A percentile compares a stretch with the other conserved stretches of the same genome.
Evolutionary conservation across 176 grass and related monocot genomes (phyloP).

Genomic region (Rhynchospora breviuscula): DNA sequence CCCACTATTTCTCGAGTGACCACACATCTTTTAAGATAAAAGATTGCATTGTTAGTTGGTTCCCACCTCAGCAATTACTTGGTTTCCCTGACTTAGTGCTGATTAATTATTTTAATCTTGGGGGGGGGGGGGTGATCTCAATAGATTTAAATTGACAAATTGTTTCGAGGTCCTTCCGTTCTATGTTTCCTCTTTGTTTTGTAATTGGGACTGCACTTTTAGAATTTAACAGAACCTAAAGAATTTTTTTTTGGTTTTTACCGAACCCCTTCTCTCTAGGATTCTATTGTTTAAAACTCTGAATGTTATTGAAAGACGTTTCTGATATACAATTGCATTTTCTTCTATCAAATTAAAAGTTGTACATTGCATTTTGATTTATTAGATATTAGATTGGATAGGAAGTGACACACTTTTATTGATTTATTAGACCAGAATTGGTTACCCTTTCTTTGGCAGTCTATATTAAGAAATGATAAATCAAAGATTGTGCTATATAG

Average conservation of each 20-base stretch:
- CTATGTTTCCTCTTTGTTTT: neutral
- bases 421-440: neutral
- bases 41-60: neutral
- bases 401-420: neutral
- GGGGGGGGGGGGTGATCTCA: neutral
- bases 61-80: neutral
- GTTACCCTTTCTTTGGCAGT: neutral
- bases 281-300: neutral
- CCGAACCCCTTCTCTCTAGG: neutral
- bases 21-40: neutral
- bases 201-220: too few relatives aligned
- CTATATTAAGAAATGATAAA: neutral
- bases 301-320: neutral
- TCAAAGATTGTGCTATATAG: neutral
- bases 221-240: neutral
- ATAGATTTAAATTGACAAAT: neutral
- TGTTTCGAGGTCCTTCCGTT: neutral
- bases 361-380: neutral
- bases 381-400: neutral
- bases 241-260: neutral
- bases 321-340: slow-evolving; percentile 9
- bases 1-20: neutral
- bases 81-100: neutral
- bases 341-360: neutral
- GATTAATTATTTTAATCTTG: neutral